Percentiles rank a stretch among this genome's conserved stretches.
phyloP scores from a whole-genome alignment of 164 flowering plant species.

The Berberis thunbergii region DNA sequence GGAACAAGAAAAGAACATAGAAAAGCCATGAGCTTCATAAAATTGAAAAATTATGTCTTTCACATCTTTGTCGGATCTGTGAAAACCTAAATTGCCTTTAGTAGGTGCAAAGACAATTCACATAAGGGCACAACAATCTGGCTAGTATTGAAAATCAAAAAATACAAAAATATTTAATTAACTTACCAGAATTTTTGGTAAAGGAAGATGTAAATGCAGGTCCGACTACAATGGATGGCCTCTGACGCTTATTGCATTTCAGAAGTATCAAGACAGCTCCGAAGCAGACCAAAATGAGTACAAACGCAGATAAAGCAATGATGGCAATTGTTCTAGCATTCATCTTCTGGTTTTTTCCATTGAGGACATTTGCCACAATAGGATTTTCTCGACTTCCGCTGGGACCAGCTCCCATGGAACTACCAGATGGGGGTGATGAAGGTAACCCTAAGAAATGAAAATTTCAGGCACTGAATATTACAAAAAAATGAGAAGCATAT shows the following conservation, averaged over 20 bases:
- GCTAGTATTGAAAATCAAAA: background rate
- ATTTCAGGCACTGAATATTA: conserved; percentile 9
- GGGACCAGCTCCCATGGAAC: conserved; percentile 37
- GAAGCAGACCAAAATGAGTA: conserved; percentile 48
- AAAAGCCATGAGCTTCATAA: too few species aligned
- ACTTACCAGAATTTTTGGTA: conserved; percentile 72
- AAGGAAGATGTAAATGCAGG: conserved; percentile 54
- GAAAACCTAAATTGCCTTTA: too few species aligned
- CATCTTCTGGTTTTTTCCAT: conserved; percentile 40
- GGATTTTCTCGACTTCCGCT: conserved; percentile 51
- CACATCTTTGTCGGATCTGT: too few species aligned
- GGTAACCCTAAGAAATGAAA: conserved; percentile 51
- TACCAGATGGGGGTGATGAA: conserved; percentile 44
- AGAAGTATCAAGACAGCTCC: conserved; percentile 45
- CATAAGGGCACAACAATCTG: background rate
- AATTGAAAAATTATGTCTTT: too few species aligned
- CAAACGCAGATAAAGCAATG: conserved; percentile 66
- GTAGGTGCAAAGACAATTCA: too few species aligned
- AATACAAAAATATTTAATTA: background rate
- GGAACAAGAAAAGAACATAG: too few species aligned
- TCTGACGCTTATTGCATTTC: conserved; percentile 58
- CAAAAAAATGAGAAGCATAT: background rate
- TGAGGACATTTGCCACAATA: conserved; percentile 50
- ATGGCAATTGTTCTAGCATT: conserved; percentile 51
- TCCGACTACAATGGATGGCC: conserved; percentile 68